Evolutionary conservation across 768 basidiomycete species (phyloP).

Genomic region (Mycena venus): DNA sequence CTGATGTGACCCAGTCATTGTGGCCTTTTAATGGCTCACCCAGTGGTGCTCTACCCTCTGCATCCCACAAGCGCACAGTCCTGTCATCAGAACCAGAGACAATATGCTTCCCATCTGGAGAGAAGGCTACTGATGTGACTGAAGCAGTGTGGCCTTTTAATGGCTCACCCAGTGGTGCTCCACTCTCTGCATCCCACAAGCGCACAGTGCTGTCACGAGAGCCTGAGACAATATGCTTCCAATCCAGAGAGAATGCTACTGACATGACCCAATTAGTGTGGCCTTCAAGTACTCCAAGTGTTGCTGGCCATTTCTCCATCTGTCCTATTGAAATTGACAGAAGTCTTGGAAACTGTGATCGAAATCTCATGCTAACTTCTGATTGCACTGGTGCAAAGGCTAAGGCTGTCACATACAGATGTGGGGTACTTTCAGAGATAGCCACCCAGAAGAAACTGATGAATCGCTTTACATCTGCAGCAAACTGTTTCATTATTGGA

Average conservation of each 20-base stretch:
- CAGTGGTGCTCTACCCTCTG: too few relatives aligned
- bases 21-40: too few relatives aligned
- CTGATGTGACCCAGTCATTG: too few relatives aligned
- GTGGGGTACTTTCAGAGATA: conserved; percentile 12
- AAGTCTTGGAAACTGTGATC: background rate
- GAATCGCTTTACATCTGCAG: conserved; percentile 1
- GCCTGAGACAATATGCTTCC: background rate
- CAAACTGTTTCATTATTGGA: background rate
- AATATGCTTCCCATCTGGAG: background rate
- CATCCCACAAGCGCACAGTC: too few relatives aligned
- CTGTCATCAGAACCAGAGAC: background rate
- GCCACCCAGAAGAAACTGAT: background rate
- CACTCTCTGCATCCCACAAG: background rate
- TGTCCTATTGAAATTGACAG: background rate
- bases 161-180: background rate
- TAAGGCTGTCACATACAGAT: conserved; percentile 16
- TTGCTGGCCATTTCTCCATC: conserved; percentile 5
- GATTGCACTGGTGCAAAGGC: conserved; percentile 6
- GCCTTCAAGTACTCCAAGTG: background rate
- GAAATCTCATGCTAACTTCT: background rate
- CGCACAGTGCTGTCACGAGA: background rate
- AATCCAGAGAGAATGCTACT: background rate
- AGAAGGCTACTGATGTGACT: background rate
- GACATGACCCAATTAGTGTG: background rate
- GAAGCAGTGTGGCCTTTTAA: background rate